Evolutionary conservation across 1,284 basidiomycete genomes (phyloP), one percentile per base, ranked within the genome.

Genomic region (Moesziomyces sp.): DNA sequence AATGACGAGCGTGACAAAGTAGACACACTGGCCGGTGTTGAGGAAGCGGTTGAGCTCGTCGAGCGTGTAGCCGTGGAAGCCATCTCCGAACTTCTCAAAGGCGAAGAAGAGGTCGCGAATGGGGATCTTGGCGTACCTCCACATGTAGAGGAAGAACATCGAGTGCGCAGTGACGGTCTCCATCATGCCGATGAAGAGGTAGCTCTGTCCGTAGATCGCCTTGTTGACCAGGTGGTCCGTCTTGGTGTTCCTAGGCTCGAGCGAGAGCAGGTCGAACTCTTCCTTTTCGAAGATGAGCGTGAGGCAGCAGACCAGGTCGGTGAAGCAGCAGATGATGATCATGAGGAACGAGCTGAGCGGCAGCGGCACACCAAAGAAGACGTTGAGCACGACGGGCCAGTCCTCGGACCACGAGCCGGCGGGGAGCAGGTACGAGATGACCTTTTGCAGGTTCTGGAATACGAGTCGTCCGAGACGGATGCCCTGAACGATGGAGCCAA

Each of bases 371-470:
- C 87, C 87, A 52, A 87, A 81, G 59, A 87, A 80, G 59, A 87
- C 85, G 71, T 86, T 86, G 68, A 90, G 81, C n/a, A 91, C 79
- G 50, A 91, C 88, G 2, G 90, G 88, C 86, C 90, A 89, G 69
- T 91, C 87, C 78, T 91, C 90, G 13, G 89, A 88, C 85, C 90
- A 91, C 57, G 88, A 86, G 9, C 84, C 84, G 82, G 58, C 86
- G 58, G 70, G 84, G 59, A 60, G 75, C 21, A 71, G 74, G 59
- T 82, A 84, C n/a, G 70, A 61, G 24, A 82, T 75, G 40, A 85
- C 85, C 82, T 87, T 87, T 76, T 89, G 88, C 51, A 92, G 82
- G 78, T 92, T 92, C 76, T 90, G 89, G 80, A 89, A 91, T 23
- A 90, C 89, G 18, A 91, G 85, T 23, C 90, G 88, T 51, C 90